phyloP scores from a whole-genome alignment of 257 asterid species.

The Nicotiana undulata region DNA sequence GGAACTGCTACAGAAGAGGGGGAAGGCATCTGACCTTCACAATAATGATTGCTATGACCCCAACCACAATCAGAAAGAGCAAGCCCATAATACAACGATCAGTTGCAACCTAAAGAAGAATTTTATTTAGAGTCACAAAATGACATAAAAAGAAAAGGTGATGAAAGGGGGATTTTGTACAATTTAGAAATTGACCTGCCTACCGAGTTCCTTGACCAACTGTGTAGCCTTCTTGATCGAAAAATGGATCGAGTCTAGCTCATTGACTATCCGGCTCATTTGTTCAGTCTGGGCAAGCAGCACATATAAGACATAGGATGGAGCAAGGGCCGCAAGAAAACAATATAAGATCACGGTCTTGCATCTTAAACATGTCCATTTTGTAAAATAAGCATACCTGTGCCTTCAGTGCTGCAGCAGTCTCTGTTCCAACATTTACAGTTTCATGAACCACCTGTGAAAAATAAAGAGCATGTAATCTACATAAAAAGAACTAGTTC shows the following conservation, averaged over 20 bases:
- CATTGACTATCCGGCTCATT: constrained; percentile 96
- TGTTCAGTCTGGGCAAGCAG: constrained; percentile 71
- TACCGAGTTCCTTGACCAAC: constrained; percentile 97
- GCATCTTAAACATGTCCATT: constrained; percentile 13
- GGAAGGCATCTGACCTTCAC: constrained; percentile 60
- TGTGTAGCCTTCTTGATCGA: constrained; percentile 93
- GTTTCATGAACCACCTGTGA: constrained; percentile 90
- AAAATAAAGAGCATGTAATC: constrained; percentile 12
- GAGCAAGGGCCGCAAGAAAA: background rate
- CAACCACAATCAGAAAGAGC: constrained; percentile 84
- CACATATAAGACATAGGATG: constrained; percentile 12
- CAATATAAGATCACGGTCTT: constrained; percentile 9
- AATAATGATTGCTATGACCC: constrained; percentile 80
- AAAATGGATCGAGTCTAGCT: constrained; percentile 91
- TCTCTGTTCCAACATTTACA: constrained; percentile 82
- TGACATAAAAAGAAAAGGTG: constrained; percentile 9
- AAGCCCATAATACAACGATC: constrained; percentile 91
- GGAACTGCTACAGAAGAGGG: background rate
- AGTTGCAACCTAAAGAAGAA: constrained; percentile 80
- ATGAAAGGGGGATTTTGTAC: constrained; percentile 21
- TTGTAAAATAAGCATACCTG: constrained; percentile 48
- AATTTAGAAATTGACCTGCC: constrained; percentile 83
- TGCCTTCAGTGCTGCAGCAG: constrained; percentile 95
- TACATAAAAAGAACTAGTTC: constrained; percentile 4
- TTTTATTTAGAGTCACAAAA: constrained; percentile 20